Evolutionary conservation across 305 asterid species (phyloP).

Genomic region (Fraxinus ornus): DNA sequence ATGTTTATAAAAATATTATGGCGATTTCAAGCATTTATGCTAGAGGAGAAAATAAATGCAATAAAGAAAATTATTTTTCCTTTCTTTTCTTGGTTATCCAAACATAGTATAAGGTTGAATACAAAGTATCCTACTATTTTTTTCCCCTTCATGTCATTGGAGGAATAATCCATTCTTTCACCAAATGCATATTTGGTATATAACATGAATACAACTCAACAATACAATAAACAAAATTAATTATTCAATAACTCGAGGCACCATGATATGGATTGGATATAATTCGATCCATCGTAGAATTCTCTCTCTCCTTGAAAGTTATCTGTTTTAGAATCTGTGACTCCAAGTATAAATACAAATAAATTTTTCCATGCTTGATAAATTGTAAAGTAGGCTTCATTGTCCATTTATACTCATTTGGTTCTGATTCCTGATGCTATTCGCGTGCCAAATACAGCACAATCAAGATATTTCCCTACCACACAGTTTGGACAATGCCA

Average conservation of each 20-base stretch:
- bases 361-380: neutral
- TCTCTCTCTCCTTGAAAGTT: neutral
- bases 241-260: neutral
- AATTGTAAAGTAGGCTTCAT: neutral
- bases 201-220: neutral
- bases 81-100: neutral
- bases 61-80: neutral
- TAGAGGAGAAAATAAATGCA: neutral
- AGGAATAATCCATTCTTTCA: neutral
- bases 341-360: neutral
- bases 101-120: too few relatives aligned
- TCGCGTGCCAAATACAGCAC: neutral
- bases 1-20: neutral
- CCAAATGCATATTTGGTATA: neutral
- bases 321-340: neutral
- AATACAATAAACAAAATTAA: neutral
- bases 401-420: neutral
- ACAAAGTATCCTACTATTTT: neutral
- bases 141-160: neutral
- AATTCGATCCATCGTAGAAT: neutral
- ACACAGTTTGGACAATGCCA: neutral
- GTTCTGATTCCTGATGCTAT: neutral
- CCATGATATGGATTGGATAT: neutral
- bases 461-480: neutral
- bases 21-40: neutral